phyloP scores from a whole-genome alignment of 2,329 filamentous ascomycete species.

The Fusarium armeniacum region DNA sequence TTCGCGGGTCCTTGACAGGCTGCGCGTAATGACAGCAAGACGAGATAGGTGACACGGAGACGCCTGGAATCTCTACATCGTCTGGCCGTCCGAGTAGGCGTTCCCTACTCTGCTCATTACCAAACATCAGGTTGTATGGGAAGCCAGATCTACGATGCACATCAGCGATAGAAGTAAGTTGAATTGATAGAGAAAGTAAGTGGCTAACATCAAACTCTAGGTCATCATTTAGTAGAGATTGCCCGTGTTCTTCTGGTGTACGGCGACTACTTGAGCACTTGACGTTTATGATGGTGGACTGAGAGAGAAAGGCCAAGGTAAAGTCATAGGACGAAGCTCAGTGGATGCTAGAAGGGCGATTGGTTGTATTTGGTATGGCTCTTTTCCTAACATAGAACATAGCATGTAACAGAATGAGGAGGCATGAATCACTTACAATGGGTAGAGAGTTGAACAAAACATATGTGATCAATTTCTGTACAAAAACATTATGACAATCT shows the following conservation, averaged over 20 bases:
- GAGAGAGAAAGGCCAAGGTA: no score
- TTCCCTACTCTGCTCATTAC: not conserved
- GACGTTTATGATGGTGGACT: not conserved
- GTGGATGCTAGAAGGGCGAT: not conserved
- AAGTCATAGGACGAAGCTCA: not conserved
- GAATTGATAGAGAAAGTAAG: not conserved
- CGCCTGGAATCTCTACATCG: not conserved
- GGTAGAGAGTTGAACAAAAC: not conserved
- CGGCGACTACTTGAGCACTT: not conserved
- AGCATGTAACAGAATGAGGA: not conserved
- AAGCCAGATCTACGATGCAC: not conserved
- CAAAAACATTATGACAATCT: constrained; percentile 4
- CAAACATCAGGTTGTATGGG: not conserved
- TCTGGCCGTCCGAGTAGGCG: not conserved
- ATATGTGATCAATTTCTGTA: constrained; percentile 22
- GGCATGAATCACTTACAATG: not conserved
- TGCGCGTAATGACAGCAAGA: not conserved
- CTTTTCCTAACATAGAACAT: not conserved
- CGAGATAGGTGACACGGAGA: not conserved
- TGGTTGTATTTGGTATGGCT: not conserved
- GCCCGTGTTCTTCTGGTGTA: not conserved
- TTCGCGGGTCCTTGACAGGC: not conserved
- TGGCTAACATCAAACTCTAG: not conserved
- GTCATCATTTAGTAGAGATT: not conserved
- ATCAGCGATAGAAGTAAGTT: not conserved